Evolutionary conservation across 1,139 yeast genomes (phyloP).

Genomic region (Protomyces arabidopsidicola): DNA sequence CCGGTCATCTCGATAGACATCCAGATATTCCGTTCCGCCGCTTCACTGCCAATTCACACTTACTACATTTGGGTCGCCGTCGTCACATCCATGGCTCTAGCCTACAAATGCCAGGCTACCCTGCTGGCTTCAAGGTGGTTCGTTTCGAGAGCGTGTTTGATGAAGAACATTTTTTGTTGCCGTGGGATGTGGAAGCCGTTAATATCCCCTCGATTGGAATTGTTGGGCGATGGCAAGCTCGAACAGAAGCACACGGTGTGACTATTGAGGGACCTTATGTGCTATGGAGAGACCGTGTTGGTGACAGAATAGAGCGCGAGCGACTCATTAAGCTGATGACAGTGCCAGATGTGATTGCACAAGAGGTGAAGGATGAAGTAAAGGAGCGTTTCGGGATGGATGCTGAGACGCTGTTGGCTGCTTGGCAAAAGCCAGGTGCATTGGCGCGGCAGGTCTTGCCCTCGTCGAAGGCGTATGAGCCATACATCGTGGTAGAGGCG

Average conservation of each 20-base stretch:
- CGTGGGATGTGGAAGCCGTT: conserved; percentile 22
- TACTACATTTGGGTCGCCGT: background rate
- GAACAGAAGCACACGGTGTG: conserved; percentile 7
- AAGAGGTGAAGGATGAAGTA: background rate
- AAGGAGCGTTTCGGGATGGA: background rate
- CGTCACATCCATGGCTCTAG: background rate
- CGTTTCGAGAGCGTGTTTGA: conserved; percentile 5
- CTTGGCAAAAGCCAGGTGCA: background rate
- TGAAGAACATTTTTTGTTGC: conserved; percentile 12
- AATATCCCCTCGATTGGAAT: conserved; percentile 15
- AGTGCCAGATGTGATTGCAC: too few species aligned
- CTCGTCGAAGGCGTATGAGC: background rate
- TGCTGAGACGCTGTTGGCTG: background rate
- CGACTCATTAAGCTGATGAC: background rate
- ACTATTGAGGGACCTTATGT: conserved; percentile 19
- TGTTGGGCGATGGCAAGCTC: conserved; percentile 17
- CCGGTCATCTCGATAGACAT: background rate
- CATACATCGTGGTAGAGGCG: background rate
- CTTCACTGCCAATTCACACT: background rate
- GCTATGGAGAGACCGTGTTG: conserved; percentile 14
- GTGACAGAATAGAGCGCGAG: background rate
- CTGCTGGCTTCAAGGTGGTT: conserved; percentile 17
- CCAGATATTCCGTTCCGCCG: background rate
- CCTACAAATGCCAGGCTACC: conserved; percentile 1
- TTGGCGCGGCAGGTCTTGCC: background rate